These are phyloP conservation scores for Suhomyces bribrorum DNA, from an alignment of 1,139 yeast species.

Conservation along the genomic window DNA sequence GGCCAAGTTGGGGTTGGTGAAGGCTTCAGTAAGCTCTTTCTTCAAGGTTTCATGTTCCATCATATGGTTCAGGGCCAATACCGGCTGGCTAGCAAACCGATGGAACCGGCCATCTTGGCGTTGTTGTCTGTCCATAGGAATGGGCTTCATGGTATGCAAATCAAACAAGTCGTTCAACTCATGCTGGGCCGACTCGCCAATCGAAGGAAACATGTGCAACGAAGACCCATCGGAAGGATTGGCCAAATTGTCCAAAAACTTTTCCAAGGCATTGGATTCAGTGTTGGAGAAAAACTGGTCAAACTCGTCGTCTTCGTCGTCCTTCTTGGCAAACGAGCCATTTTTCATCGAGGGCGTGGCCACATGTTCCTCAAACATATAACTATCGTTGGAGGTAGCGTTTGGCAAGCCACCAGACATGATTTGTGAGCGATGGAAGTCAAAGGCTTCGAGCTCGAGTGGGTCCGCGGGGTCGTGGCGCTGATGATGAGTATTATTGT, in stretches of 20 bases:
- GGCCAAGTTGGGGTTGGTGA: constrained; percentile 32
- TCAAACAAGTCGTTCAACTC: constrained; percentile 26
- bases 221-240: constrained; percentile 31
- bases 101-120: constrained; percentile 7
- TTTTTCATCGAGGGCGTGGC: constrained; percentile 2
- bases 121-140: constrained; percentile 11
- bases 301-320: constrained; percentile 32
- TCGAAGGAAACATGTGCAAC: constrained; percentile 29
- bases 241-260: constrained; percentile 47
- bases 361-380: constrained; percentile 7
- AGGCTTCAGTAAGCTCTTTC: constrained; percentile 39
- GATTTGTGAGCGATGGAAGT: constrained; percentile 17
- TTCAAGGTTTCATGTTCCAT: constrained; percentile 26
- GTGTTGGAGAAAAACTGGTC: constrained; percentile 49
- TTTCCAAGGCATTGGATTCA: constrained; percentile 48
- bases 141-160: constrained; percentile 34
- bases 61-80: neutral
- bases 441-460: constrained; percentile 11
- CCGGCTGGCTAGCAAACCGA: constrained; percentile 4
- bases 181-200: constrained; percentile 11
- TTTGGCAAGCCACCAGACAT: constrained; percentile 6
- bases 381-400: constrained; percentile 8
- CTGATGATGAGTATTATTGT: neutral
- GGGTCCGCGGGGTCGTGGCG: too few species aligned
- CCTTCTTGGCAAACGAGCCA: neutral